A percentile compares a stretch with the other conserved stretches of the same genome.
Conservation (phyloP, 768 basidiomycete species). For the Podaxis mareebaensis region DNA sequence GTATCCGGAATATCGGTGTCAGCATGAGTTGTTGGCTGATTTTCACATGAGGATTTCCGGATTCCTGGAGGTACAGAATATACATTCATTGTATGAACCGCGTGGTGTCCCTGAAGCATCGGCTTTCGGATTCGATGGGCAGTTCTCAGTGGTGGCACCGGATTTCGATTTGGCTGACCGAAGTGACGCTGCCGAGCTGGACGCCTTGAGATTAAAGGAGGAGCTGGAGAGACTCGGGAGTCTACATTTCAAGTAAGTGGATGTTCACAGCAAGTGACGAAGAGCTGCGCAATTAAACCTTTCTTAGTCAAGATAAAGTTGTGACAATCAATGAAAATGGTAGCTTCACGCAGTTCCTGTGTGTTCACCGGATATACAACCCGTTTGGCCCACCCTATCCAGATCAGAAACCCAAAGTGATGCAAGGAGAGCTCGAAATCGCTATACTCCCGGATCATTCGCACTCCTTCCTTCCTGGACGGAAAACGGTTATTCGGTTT, state of each 20-base stretch:
- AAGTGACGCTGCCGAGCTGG: slow-evolving; percentile 28
- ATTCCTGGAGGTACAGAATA: slow-evolving; percentile 38
- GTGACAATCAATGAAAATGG: slow-evolving; percentile 32
- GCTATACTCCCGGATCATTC: slow-evolving; percentile 52
- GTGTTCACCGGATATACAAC: slow-evolving; percentile 28
- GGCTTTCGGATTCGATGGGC: slow-evolving; percentile 49
- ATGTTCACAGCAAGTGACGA: not conserved
- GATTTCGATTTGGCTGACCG: slow-evolving; percentile 39
- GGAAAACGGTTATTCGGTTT: slow-evolving; percentile 54
- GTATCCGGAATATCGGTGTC: slow-evolving; percentile 37
- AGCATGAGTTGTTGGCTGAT: slow-evolving; percentile 28
- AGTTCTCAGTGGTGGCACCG: slow-evolving; percentile 46
- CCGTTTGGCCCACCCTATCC: slow-evolving; percentile 15
- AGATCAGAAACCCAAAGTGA: slow-evolving; percentile 21
- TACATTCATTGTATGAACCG: slow-evolving; percentile 32
- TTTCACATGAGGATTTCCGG: slow-evolving; percentile 25
- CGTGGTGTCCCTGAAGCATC: slow-evolving; percentile 17
- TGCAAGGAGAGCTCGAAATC: slow-evolving; percentile 60
- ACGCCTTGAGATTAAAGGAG: slow-evolving; percentile 32
- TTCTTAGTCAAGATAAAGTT: slow-evolving; percentile 29
- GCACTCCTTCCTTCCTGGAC: slow-evolving; percentile 53
- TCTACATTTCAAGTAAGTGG: slow-evolving; percentile 36
- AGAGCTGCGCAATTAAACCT: not conserved
- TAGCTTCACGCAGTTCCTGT: slow-evolving; percentile 40
- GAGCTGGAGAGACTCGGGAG: slow-evolving; percentile 35